Evolutionary conservation across 2,329 filamentous ascomycete genomes (phyloP), one percentile per base, ranked within the genome.

Genomic region (Ramularia collo-cygni): DNA sequence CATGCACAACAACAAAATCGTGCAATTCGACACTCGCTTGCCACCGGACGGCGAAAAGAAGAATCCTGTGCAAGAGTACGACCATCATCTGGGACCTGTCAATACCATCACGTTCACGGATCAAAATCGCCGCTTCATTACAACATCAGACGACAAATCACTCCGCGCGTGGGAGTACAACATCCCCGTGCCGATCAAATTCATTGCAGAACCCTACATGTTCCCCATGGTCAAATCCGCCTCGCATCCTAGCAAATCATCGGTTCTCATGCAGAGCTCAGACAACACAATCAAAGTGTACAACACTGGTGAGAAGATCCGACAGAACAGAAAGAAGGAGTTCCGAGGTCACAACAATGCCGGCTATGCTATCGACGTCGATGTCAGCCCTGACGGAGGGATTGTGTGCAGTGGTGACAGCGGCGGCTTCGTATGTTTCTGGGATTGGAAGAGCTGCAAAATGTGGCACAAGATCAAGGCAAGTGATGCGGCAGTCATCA

Each of bases 391-490:
- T 1, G 92, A 96, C 61, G 92, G 92, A 0, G 87, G 94, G 59
- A 94, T 95, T 62, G 71, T 98, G 39, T 83, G 80, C 14, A 85
- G 78, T 13, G 92, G 92, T 46, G 92, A 98, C 63, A 85, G 79
- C 37, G 87, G 78, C 12, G 92, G 93, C 26, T 95, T 78, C 57
- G 79, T 95, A 34, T 94, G 85, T 65, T 95, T 96, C 68, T 98
- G 89, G 87, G 92, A 96, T 65, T 98, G 89, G 86, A 98, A 98
- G 76, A 95, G 88, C 28, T 94, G 90, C 64, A 96, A 95, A 69
- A 90, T 98, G 88, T 95, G 87, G 66, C 87, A 95, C 67, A 96
- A 96, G 74, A 79, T 98, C 50, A 78, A 84, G 65, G 89, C 87
- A 16, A 80, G 85, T 43, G 88, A 87, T 39, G 77, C 83, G 38